A percentile compares a stretch with the other conserved stretches of the same genome.
These are phyloP conservation scores for cucumber (Cucumis sativus) DNA, from an alignment of 306 rosid species.

Conservation along the genomic window DNA sequence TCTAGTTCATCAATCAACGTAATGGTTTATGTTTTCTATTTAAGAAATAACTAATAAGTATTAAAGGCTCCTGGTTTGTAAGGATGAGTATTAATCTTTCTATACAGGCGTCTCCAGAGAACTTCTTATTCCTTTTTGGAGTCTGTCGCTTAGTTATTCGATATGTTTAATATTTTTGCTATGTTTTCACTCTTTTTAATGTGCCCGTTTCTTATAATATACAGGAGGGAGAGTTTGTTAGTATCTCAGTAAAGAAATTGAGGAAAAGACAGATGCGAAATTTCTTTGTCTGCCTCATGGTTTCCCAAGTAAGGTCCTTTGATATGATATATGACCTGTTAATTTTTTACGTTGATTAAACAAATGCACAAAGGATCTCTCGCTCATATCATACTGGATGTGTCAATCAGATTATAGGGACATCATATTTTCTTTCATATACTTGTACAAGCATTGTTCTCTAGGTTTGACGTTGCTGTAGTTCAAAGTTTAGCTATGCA, in stretches of 20 bases:
- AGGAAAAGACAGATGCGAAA: constrained; percentile 89
- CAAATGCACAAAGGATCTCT: neutral
- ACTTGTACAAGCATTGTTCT: neutral
- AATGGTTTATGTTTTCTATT: too few relatives aligned
- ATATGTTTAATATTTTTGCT: neutral
- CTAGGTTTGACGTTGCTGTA: neutral
- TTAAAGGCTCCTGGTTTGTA: neutral
- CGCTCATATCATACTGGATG: neutral
- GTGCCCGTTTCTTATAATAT: neutral
- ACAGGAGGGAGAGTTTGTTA: constrained; percentile 81
- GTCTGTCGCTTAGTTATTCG: neutral
- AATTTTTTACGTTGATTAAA: neutral
- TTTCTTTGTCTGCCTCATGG: constrained; percentile 80
- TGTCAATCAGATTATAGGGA: neutral
- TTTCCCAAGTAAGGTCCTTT: constrained; percentile 61
- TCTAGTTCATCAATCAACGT: too few relatives aligned
- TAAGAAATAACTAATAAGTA: neutral
- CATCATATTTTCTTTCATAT: neutral
- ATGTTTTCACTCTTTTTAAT: neutral
- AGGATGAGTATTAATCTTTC: neutral
- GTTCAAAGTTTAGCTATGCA: neutral
- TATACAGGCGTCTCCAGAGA: neutral
- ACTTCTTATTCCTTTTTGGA: neutral
- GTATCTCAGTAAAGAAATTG: constrained; percentile 53
- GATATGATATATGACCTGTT: neutral